Evolutionary conservation across 208 protist genomes (phyloP).

Genomic region (Trypanosoma conorhini): DNA sequence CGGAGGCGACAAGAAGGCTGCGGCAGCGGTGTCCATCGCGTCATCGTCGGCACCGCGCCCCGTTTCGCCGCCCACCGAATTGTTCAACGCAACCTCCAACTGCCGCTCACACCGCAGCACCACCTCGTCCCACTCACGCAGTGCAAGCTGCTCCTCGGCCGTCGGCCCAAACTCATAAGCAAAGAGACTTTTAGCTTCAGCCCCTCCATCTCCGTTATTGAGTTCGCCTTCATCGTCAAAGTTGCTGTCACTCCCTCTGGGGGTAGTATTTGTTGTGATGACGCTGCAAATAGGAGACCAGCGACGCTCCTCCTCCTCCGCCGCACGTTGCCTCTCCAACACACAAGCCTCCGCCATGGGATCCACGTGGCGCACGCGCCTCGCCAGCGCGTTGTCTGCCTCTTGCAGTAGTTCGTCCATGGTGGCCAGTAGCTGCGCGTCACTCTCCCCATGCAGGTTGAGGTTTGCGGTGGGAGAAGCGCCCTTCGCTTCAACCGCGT

Average conservation of each 20-base stretch:
- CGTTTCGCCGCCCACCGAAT: neutral
- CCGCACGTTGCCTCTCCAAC: conserved; percentile 8
- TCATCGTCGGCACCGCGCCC: neutral
- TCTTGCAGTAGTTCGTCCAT: conserved; percentile 29
- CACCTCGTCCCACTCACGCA: conserved; percentile 39
- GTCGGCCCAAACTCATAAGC: conserved; percentile 62
- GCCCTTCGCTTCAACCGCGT: neutral
- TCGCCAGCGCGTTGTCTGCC: conserved; percentile 33
- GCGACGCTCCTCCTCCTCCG: conserved; percentile 18
- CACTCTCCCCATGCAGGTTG: neutral
- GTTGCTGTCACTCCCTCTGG: neutral
- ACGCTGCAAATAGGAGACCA: conserved; percentile 17
- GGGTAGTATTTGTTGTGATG: neutral
- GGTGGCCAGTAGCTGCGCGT: conserved; percentile 17
- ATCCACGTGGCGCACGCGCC: conserved; percentile 22
- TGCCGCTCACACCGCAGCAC: conserved; percentile 21
- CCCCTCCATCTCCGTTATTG: conserved; percentile 3
- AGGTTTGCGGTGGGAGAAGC: neutral
- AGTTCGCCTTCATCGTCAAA: conserved; percentile 4
- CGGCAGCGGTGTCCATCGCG: neutral
- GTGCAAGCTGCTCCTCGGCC: conserved; percentile 24
- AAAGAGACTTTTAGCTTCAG: conserved; percentile 34
- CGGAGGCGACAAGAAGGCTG: neutral
- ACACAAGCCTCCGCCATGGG: conserved; percentile 17
- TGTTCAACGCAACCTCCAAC: neutral